These are phyloP conservation scores for Taxillus chinensis DNA, from an alignment of 164 flowering plant genomes.

Conservation along the genomic window DNA sequence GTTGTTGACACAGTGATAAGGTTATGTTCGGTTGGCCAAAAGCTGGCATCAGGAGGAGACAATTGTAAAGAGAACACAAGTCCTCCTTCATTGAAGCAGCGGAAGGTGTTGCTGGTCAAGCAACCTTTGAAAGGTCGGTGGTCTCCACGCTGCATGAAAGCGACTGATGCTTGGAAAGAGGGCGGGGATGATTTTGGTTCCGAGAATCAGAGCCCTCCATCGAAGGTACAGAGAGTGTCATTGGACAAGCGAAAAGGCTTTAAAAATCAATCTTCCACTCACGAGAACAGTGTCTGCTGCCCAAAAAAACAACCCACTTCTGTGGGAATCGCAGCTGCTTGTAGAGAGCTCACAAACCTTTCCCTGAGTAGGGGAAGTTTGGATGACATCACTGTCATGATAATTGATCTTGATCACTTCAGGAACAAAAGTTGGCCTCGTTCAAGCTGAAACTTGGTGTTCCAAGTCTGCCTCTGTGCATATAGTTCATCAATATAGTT, in stretches of 20 bases:
- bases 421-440: conserved; percentile 14
- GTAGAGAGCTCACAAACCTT: conserved; percentile 60
- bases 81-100: conserved; percentile 27
- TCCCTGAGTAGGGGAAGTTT: conserved; percentile 56
- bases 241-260: conserved; percentile 16
- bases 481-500: background rate
- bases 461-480: background rate
- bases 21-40: conserved; percentile 19
- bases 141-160: conserved; percentile 13
- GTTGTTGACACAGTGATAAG: conserved; percentile 39
- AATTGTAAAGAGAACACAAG: conserved; percentile 17
- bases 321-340: conserved; percentile 34
- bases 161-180: conserved; percentile 7
- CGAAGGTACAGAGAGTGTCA: conserved; percentile 31
- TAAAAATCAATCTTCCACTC: conserved; percentile 15
- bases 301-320: conserved; percentile 15
- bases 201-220: conserved; percentile 40
- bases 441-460: background rate
- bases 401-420: conserved; percentile 54
- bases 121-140: conserved; percentile 12
- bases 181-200: conserved; percentile 11
- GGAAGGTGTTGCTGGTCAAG: conserved; percentile 31
- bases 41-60: conserved; percentile 12
- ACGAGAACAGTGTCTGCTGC: conserved; percentile 15
- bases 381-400: conserved; percentile 81